Evolutionary conservation across 768 basidiomycete species (phyloP).

Genomic region (Crassisporium funariophilum): DNA sequence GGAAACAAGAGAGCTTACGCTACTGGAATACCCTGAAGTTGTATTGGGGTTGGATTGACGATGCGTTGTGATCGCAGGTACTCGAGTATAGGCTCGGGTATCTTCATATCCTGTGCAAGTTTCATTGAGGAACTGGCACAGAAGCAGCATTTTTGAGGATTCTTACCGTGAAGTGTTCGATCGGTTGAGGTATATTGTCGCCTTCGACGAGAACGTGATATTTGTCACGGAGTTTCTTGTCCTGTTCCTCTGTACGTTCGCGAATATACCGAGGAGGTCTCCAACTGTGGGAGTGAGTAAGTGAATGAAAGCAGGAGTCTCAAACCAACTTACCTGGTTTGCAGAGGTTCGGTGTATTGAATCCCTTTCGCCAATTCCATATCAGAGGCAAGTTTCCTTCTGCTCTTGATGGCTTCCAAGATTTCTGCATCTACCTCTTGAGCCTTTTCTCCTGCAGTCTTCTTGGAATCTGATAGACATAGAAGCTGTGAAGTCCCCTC

Average conservation of each 20-base stretch:
- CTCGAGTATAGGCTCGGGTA: constrained; percentile 83
- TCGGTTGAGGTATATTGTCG: constrained; percentile 91
- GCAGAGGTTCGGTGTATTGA: constrained; percentile 82
- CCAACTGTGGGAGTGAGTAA: constrained; percentile 60
- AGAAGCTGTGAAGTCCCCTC: constrained; percentile 2
- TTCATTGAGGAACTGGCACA: too few relatives aligned
- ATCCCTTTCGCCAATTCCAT: constrained; percentile 94
- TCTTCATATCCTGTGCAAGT: constrained; percentile 93
- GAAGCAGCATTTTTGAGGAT: too few relatives aligned
- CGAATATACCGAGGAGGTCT: constrained; percentile 82
- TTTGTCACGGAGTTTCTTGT: constrained; percentile 80
- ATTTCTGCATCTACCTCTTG: constrained; percentile 92
- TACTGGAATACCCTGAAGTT: constrained; percentile 94
- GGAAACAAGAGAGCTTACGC: constrained; percentile 59
- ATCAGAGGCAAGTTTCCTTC: constrained; percentile 90
- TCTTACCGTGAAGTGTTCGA: constrained; percentile 79
- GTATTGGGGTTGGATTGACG: constrained; percentile 88
- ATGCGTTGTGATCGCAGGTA: constrained; percentile 88
- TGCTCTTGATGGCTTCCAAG: constrained; percentile 85
- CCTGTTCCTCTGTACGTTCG: constrained; percentile 66
- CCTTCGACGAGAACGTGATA: constrained; percentile 96
- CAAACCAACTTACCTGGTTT: constrained; percentile 62
- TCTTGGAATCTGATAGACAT: constrained; percentile 66
- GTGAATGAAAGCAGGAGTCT: constrained; percentile 4
- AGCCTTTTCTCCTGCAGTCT: constrained; percentile 82